phyloP scores from a whole-genome alignment of 2,329 filamentous ascomycete species.

The Fusarium chlamydosporum region DNA sequence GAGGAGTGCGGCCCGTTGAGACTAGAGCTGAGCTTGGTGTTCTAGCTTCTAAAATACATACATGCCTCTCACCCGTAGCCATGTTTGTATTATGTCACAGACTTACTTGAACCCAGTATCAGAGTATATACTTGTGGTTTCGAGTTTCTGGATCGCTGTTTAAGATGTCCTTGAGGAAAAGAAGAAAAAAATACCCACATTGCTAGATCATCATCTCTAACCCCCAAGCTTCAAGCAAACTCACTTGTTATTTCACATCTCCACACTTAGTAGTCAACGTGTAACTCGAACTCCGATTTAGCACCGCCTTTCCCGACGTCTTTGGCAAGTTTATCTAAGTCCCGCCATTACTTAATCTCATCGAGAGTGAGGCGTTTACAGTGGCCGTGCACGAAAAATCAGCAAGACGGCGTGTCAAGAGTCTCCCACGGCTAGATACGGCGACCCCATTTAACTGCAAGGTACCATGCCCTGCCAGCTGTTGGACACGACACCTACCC shows the following conservation, averaged over 20 bases:
- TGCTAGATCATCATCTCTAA: constrained; percentile 9
- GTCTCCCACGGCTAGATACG: constrained; percentile 43
- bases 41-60: neutral
- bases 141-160: constrained; percentile 14
- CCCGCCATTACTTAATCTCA: constrained; percentile 18
- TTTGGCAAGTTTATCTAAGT: constrained; percentile 19
- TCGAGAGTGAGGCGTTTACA: constrained; percentile 36
- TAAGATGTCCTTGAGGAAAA: constrained; percentile 10
- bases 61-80: neutral
- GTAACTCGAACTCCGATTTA: constrained; percentile 40
- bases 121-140: constrained; percentile 27
- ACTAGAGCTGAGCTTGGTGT: constrained; percentile 9
- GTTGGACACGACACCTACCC: constrained; percentile 6
- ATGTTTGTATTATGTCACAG: constrained; percentile 26
- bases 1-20: constrained; percentile 15
- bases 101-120: constrained; percentile 37
- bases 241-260: constrained; percentile 26
- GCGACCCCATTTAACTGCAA: constrained; percentile 34
- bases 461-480: constrained; percentile 23
- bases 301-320: constrained; percentile 44
- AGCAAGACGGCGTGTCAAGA: constrained; percentile 25
- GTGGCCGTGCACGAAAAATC: constrained; percentile 32
- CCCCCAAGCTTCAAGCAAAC: constrained; percentile 8
- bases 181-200: neutral
- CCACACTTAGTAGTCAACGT: constrained; percentile 35